Base-by-base conservation (phyloP, 805 yeast species). In the Clavispora carvajalis region DNA sequence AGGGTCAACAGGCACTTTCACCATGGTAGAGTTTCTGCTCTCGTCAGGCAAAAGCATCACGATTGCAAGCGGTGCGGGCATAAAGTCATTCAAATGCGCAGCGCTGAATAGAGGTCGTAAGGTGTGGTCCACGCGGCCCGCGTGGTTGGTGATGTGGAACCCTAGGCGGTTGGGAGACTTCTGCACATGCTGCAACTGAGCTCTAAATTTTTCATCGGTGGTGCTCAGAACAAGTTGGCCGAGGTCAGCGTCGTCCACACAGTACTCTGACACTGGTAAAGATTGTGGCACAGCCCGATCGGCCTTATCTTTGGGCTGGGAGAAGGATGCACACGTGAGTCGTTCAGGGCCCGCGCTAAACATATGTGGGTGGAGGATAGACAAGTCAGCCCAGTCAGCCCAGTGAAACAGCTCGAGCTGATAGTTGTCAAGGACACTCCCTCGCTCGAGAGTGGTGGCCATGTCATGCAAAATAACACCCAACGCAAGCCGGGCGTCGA, bases 81-180 rank as follows among this genome's bases (percentile, higher is more conserved):
- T 67, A 38, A 71, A 67, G 30, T 69, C 70, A 37, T 67, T 50
- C 4, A 74, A 49, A 39, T 60, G 72, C 10, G 74, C 65, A 40
- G 57, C 62, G 4, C 66, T 55, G n/a, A 66, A 65, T 4, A 68
- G 26, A 2, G 55, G 47, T 34, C 67, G 62, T 17, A 52, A 31
- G 4, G 49, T 48, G 34, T 47, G 55, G 1, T 56, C 48, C 0
- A 68, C 53, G 29, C 71, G 57, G 18, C 64, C 66, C 1, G 67
- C 50, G 43, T 61, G 52, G n/a, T 38, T 36, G 38, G 54, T 61
- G 1, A 73, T 56, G 46, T 71, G 75, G 45, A 68, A 69, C 0
- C 74, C 73, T 1, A 70, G 34, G n/a, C 44, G 41, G 24, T 23
- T 23, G 5, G 40, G 43, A 16, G 29, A 35, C 2, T 29, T 12